These are phyloP conservation scores for Tremella fuciformis DNA, from an alignment of 768 basidiomycete genomes.

Conservation along the genomic window DNA sequence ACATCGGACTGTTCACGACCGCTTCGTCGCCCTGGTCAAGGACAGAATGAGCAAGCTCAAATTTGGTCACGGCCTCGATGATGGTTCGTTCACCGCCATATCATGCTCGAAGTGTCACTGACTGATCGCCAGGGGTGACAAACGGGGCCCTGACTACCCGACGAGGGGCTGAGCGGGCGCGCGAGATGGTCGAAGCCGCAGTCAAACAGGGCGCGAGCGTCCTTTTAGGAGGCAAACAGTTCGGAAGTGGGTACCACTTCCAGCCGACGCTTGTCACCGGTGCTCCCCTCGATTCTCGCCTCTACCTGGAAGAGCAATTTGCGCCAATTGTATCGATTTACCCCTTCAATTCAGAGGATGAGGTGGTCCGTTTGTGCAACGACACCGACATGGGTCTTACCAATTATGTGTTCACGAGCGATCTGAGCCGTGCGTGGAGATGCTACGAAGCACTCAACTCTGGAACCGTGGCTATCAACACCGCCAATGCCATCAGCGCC, in stretches of 20 bases:
- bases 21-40: conserved; percentile 68
- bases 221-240: conserved; percentile 12
- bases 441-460: conserved; percentile 3
- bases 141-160: conserved; percentile 15
- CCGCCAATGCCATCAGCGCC: conserved; percentile 3
- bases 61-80: conserved; percentile 16
- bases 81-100: neutral
- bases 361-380: conserved; percentile 8
- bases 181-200: conserved; percentile 16
- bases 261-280: conserved; percentile 17
- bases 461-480: conserved; percentile 10
- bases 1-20: conserved; percentile 72
- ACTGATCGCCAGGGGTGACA: neutral
- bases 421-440: conserved; percentile 2
- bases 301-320: conserved; percentile 5
- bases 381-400: conserved; percentile 13
- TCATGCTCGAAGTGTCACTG: too few species aligned
- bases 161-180: conserved; percentile 16
- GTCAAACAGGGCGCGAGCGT: conserved; percentile 12
- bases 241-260: conserved; percentile 14
- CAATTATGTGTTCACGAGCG: conserved; percentile 10
- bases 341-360: conserved; percentile 5
- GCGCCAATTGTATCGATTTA: conserved; percentile 4
- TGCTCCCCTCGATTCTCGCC: neutral
- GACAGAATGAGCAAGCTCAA: conserved; percentile 46